A percentile compares a stretch with the other conserved stretches of the same genome.
Evolutionary conservation across 345 rosid genomes (phyloP).

Genomic region (Geranium brycei): DNA sequence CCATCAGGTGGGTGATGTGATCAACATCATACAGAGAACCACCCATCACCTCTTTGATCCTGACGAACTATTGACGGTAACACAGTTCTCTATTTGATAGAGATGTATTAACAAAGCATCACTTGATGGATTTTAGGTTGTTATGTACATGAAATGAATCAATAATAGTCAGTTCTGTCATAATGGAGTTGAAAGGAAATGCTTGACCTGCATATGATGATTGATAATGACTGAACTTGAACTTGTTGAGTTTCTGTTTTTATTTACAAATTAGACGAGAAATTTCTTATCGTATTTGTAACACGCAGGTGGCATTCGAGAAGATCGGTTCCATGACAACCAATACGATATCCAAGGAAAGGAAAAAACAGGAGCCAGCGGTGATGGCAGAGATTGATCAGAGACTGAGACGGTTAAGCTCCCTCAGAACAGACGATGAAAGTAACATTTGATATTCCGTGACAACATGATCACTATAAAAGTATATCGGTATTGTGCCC

Average conservation of each 20-base stretch:
- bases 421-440: constrained; percentile 41
- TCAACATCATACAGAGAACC: constrained; percentile 69
- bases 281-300: not conserved
- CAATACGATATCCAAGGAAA: constrained; percentile 81
- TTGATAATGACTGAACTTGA: too few relatives aligned
- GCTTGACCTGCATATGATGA: too few relatives aligned
- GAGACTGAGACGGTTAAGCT: constrained; percentile 72
- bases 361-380: constrained; percentile 96
- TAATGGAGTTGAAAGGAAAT: too few relatives aligned
- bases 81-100: constrained; percentile 7
- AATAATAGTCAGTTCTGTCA: too few relatives aligned
- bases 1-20: constrained; percentile 91
- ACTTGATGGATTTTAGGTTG: not conserved
- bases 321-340: constrained; percentile 84
- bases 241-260: too few relatives aligned
- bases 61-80: constrained; percentile 74
- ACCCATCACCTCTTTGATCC: constrained; percentile 95
- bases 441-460: too few relatives aligned
- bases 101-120: not conserved
- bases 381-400: constrained; percentile 96
- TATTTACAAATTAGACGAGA: not conserved
- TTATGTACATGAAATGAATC: too few relatives aligned
- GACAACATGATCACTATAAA: constrained; percentile 4
- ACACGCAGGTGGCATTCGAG: constrained; percentile 82
- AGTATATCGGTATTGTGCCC: not conserved